phyloP scores from a whole-genome alignment of 2,329 filamentous ascomycete species.

The Cladosporium austrohemisphaericum region DNA sequence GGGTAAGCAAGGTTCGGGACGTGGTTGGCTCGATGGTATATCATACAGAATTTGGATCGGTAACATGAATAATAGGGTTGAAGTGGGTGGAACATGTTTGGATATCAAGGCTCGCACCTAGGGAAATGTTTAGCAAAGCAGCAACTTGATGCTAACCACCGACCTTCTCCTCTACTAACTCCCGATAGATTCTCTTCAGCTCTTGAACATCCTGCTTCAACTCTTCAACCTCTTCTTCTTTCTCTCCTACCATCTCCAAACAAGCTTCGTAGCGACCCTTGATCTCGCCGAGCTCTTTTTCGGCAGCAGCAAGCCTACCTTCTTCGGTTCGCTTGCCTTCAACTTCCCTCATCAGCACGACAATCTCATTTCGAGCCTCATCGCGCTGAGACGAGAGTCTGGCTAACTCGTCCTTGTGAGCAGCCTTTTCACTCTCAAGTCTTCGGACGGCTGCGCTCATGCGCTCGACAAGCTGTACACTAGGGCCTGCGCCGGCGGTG shows the following conservation, averaged over 20 bases:
- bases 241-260: conserved; percentile 91
- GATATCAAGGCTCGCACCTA: no score
- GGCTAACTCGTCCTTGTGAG: conserved; percentile 77
- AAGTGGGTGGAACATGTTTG: no score
- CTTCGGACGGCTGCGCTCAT: conserved; percentile 92
- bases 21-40: no score
- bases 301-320: conserved; percentile 59
- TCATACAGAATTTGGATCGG: no score
- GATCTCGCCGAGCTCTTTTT: conserved; percentile 64
- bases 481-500: conserved; percentile 84
- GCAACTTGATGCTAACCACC: no score
- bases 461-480: conserved; percentile 89
- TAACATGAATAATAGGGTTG: no score
- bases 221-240: conserved; percentile 93
- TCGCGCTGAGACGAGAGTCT: conserved; percentile 82
- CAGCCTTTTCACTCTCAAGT: conserved; percentile 86
- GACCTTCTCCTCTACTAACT: conserved; percentile 65
- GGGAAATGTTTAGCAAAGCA: no score
- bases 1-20: no score
- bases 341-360: conserved; percentile 79
- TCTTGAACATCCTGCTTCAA: conserved; percentile 83
- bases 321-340: conserved; percentile 65
- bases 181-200: conserved; percentile 93
- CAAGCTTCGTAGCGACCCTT: conserved; percentile 82
- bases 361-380: conserved; percentile 87